Evolutionary conservation across 2,329 filamentous ascomycete species (phyloP), one percentile per base, ranked within the genome.

Genomic region (Epichloe gansuensis): DNA sequence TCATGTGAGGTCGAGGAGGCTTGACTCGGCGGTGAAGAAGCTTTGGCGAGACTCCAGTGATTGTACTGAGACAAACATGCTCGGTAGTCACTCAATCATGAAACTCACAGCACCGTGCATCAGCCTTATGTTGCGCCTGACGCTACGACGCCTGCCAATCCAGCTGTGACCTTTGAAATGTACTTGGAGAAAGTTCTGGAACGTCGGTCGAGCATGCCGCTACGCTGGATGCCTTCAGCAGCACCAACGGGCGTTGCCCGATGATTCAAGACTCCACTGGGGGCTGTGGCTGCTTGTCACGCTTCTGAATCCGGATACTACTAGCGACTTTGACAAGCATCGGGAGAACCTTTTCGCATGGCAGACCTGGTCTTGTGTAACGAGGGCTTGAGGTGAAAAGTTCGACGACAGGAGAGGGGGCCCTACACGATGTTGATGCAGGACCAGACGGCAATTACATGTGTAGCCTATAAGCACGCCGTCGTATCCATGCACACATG

Each of bases 271-370:
- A 21, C 23, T 23, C 25, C 47, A 38, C 17, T 21, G 17, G 17
- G 17, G 25, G 48, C 13, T 34, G 48, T 54, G 43, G 52, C 52
- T 43, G 31, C 46, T 35, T 48, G 52, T 44, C 49, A 35, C 38
- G 45, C 38, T 38, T 48, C 52, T 52, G 44, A 46, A 54, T 52
- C 17, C 13, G 49, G 52, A 39, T 48, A 52, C 52, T 46, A 38
- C 45, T 54, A 52, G 52, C 52, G 52, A 54, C 46, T 23, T 48
- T 37, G 52, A 41, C 45, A 48, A 44, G 46, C 52, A 54, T 45
- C 25, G 49, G 39, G 41, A 49, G 45, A 52, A 38, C 46, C 35
- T 39, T 31, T 43, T 45, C 28, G 49, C 52, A 45, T 52, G 52
- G 52, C 49, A 25, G 42, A 49, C 49, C 46, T 43, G 47, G 49